These are phyloP conservation scores for Cercospora sp. DNA, from an alignment of 2,329 filamentous ascomycete species.

Conservation along the genomic window DNA sequence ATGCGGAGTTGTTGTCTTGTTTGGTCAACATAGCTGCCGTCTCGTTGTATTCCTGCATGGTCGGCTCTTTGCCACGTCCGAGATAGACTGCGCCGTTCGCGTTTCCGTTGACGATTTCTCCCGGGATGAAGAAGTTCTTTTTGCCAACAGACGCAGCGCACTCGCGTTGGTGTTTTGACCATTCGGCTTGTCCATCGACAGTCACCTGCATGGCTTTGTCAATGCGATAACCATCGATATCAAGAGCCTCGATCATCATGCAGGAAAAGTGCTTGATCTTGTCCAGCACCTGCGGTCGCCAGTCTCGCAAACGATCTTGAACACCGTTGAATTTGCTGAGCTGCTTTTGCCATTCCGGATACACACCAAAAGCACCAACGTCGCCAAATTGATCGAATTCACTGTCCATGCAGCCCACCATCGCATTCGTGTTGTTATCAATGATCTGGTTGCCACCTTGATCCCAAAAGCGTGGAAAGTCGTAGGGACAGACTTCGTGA, in stretches of 20 bases:
- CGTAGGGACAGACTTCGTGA: constrained; percentile 51
- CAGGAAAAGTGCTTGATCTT: constrained; percentile 63
- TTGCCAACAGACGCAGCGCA: constrained; percentile 61
- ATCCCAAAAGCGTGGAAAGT: constrained; percentile 63
- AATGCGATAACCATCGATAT: constrained; percentile 66
- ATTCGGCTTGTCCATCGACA: constrained; percentile 60
- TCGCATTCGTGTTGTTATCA: constrained; percentile 47
- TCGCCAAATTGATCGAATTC: constrained; percentile 67
- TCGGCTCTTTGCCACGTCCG: constrained; percentile 61
- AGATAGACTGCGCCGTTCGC: constrained; percentile 61
- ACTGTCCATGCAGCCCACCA: constrained; percentile 61
- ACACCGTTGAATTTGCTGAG: constrained; percentile 66
- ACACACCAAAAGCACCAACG: constrained; percentile 63
- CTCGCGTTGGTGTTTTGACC: constrained; percentile 56
- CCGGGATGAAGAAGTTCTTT: constrained; percentile 63
- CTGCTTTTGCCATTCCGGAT: constrained; percentile 63
- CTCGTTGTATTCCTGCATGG: constrained; percentile 52
- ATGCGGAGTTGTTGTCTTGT: constrained; percentile 50
- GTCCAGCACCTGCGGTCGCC: constrained; percentile 58
- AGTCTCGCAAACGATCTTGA: constrained; percentile 66
- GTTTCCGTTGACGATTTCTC: constrained; percentile 64
- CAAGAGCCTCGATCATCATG: constrained; percentile 62
- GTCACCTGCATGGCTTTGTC: constrained; percentile 67
- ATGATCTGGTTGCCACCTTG: constrained; percentile 56
- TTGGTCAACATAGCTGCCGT: constrained; percentile 50